A percentile compares a stretch with the other conserved stretches of the same genome.
Conservation (phyloP, 73 alveolate species). For the Paramecium sexaurelia region DNA sequence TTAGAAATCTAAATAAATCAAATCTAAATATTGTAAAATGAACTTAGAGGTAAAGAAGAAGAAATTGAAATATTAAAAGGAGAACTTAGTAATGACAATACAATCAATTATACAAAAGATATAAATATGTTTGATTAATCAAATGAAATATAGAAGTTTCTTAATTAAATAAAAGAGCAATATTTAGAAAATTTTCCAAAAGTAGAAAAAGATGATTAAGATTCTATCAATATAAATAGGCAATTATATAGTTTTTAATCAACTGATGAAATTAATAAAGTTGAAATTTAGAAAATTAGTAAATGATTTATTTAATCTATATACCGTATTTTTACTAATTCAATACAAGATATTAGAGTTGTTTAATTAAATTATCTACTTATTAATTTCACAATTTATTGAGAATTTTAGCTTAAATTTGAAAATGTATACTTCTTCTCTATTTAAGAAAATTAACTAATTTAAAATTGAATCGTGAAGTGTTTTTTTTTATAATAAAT, state of each 20-base stretch:
- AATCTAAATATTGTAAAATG: background rate
- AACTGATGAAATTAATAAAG: background rate
- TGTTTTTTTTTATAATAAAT: no score
- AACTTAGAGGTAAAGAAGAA: conserved; percentile 33
- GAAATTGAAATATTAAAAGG: conserved; percentile 16
- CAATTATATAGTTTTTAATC: conserved; percentile 27
- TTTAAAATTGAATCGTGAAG: no score
- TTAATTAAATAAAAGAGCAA: background rate
- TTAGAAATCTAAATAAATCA: background rate
- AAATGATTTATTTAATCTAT: conserved; percentile 4
- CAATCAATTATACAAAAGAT: background rate
- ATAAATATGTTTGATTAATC: background rate
- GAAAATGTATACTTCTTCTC: no score
- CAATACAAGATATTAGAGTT: no score
- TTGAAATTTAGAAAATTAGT: background rate
- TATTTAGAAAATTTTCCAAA: background rate
- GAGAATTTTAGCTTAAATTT: no score
- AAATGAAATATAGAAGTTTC: conserved; percentile 30
- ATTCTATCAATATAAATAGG: background rate
- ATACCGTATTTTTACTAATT: background rate
- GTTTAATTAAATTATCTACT: no score
- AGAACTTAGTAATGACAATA: background rate
- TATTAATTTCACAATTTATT: no score
- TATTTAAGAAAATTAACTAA: no score
- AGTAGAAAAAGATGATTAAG: background rate